Base-by-base conservation (phyloP, 495 filamentous ascomycete genomes). In the Lepraria neglecta region DNA sequence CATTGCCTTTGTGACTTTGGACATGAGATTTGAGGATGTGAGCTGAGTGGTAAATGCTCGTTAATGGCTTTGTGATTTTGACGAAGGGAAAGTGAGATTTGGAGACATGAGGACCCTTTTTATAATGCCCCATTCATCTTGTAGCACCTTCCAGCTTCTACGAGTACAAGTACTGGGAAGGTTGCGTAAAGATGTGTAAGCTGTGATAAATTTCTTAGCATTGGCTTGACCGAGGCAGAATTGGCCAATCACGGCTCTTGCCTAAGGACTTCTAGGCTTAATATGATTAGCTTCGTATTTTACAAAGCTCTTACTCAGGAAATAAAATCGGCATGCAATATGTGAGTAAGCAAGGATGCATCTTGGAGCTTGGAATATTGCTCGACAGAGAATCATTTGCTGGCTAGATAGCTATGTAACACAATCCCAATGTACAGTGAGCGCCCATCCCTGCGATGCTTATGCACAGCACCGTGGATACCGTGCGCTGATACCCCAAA, bases 151-250 rank as follows among this genome's bases (percentile, higher is more conserved):
- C 48, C 15, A 52, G 28, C n/a, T 31, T 10, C 12, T 31, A 33
- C 48, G 15, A 52, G 11, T 14, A 17, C 27, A 17, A 5, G 12
- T 48, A 4, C 1, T 9, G 2, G 42, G 45, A 48, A 48, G 28
- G 10, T 50, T 52, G 31, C 28, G 48, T 1, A 12, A 31, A 31
- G 28, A 52, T 52, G 48, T 52, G 48, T 52, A 52, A 52, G 48
- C 27, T 17, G 31, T 52, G 48, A 31, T 52, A 14, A 52, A 30
- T 28, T 15, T 27, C 30, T 30, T 17, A 52, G 14, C 48, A 19
- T 30, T 52, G 30, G 48, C 12, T 14, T 30, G 17, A 30, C 27
- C 21, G 48, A 52, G 21, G 48, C 19, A 31, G 6, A 28, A 28
- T 19, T 27, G 47, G 24, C 48, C 48, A 52, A 52, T 52, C 28